These are phyloP conservation scores for Thyridium curvatum DNA, from an alignment of 2,329 filamentous ascomycete species.

Conservation along the genomic window DNA sequence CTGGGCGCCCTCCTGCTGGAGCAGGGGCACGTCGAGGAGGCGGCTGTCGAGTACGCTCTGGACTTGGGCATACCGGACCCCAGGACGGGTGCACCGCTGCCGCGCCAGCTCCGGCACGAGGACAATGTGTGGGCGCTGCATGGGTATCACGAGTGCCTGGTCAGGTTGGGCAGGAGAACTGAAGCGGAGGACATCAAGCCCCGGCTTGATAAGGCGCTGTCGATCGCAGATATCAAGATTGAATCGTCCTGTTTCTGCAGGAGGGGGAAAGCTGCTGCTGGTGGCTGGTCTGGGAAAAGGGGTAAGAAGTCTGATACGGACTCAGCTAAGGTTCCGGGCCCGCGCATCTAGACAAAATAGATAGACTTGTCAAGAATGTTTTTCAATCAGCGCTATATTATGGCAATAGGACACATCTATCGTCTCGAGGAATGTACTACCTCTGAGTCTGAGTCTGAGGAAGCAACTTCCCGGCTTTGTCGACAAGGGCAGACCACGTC, in stretches of 20 bases:
- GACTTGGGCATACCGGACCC: conserved; percentile 38
- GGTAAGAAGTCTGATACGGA: too few relatives aligned
- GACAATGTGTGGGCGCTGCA: conserved; percentile 57
- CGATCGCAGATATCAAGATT: conserved; percentile 50
- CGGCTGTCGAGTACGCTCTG: conserved; percentile 35
- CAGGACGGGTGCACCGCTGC: conserved; percentile 30
- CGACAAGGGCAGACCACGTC: too few relatives aligned
- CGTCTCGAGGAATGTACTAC: too few relatives aligned
- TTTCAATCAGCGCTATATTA: too few relatives aligned
- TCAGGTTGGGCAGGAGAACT: conserved; percentile 27
- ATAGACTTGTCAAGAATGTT: too few relatives aligned
- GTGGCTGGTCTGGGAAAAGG: too few relatives aligned
- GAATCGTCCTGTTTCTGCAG: conserved; percentile 47
- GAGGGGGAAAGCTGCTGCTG: too few relatives aligned
- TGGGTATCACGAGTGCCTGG: conserved; percentile 52
- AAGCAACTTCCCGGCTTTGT: too few relatives aligned
- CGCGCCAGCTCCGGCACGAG: conserved; percentile 46
- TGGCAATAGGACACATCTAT: too few relatives aligned
- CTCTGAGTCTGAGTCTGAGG: too few relatives aligned
- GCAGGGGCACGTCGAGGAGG: conserved; percentile 37
- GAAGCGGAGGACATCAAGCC: conserved; percentile 1
- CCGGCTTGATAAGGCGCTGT: conserved; percentile 41
- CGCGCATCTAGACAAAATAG: too few relatives aligned
- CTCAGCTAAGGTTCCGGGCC: too few relatives aligned
- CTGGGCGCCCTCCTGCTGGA: conserved; percentile 50